These are phyloP conservation scores for Leccinum sublutescens DNA, from an alignment of 768 basidiomycete genomes.

Conservation along the genomic window DNA sequence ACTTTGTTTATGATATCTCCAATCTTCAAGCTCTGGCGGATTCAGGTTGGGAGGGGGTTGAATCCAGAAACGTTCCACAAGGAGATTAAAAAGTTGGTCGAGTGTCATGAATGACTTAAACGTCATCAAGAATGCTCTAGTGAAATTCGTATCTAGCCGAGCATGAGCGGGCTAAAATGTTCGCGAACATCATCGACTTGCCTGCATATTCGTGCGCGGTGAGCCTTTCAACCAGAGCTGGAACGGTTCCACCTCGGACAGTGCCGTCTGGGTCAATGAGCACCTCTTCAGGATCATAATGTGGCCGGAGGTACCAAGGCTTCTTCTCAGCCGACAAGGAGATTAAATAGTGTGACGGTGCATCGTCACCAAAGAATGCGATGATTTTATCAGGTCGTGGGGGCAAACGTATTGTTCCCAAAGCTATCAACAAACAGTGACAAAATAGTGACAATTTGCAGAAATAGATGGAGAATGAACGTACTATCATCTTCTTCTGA, in stretches of 20 bases:
- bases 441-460: neutral
- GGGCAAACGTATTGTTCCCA: constrained; percentile 14
- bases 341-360: constrained; percentile 43
- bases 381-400: constrained; percentile 41
- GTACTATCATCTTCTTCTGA: constrained; percentile 21
- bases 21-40: constrained; percentile 45
- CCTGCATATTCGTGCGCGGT: constrained; percentile 63
- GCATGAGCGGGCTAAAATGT: constrained; percentile 2
- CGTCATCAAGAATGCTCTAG: constrained; percentile 64
- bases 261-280: constrained; percentile 61
- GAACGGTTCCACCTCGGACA: constrained; percentile 60
- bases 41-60: constrained; percentile 48
- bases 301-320: constrained; percentile 61
- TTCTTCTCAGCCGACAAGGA: constrained; percentile 40
- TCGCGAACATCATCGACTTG: constrained; percentile 27
- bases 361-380: constrained; percentile 52
- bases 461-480: neutral
- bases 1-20: constrained; percentile 57
- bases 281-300: constrained; percentile 55
- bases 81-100: constrained; percentile 51
- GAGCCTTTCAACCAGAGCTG: constrained; percentile 61
- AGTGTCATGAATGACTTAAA: constrained; percentile 65
- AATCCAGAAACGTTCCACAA: constrained; percentile 56
- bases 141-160: constrained; percentile 50
- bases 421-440: constrained; percentile 10